phyloP scores from a whole-genome alignment of 768 basidiomycete species.

The Asterophora parasitica region DNA sequence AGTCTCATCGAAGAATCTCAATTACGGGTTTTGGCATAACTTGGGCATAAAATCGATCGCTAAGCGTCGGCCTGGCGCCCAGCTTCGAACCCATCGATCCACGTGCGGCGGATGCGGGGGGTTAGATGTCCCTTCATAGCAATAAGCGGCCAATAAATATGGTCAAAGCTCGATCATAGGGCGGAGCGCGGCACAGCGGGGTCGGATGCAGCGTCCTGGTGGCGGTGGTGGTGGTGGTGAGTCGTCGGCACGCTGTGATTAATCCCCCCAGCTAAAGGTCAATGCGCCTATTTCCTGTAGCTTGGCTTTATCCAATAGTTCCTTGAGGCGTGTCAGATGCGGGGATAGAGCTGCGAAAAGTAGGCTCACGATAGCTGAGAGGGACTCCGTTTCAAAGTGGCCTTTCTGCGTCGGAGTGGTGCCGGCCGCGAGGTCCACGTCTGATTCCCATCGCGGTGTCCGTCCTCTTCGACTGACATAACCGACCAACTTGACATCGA shows the following conservation, averaged over 20 bases:
- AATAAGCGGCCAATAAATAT: conserved; percentile 2
- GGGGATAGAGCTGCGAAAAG: not conserved
- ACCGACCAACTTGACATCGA: conserved; percentile 29
- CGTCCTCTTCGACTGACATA: conserved; percentile 19
- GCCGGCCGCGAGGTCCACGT: conserved; percentile 3
- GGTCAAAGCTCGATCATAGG: not conserved
- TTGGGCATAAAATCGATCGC: not conserved
- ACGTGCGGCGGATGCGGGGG: not conserved
- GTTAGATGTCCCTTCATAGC: not conserved
- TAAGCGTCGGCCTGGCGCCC: not conserved
- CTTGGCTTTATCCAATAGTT: conserved; percentile 12
- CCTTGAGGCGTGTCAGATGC: conserved; percentile 6
- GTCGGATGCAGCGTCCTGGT: not conserved
- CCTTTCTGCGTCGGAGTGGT: conserved; percentile 2
- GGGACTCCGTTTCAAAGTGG: not conserved
- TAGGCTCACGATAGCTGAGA: conserved; percentile 4
- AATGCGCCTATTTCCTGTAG: conserved; percentile 23
- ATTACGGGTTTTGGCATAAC: not conserved
- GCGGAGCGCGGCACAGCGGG: not conserved
- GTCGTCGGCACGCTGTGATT: not conserved
- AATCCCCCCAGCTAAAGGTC: conserved; percentile 28
- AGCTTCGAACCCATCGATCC: not conserved
- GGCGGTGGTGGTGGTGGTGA: not conserved
- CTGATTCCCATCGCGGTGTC: conserved; percentile 5
- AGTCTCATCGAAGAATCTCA: not conserved